phyloP scores from a whole-genome alignment of 345 rosid species.

The Erysimum cheiranthoides region DNA sequence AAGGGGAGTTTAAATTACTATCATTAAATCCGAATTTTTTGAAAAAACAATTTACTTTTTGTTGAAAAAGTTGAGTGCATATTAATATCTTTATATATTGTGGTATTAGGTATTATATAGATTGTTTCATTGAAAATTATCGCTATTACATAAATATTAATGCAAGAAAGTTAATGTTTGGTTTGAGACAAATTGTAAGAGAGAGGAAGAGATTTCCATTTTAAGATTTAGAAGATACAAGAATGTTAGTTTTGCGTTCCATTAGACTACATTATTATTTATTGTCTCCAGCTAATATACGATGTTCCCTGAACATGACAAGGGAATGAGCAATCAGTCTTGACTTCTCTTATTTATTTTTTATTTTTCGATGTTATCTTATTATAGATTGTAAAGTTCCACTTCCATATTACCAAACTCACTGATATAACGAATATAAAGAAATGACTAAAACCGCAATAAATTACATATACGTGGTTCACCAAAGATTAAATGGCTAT shows the following conservation, averaged over 20 bases:
- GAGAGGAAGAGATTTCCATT: background rate
- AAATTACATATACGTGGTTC: too few relatives aligned
- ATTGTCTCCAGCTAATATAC: background rate
- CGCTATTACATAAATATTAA: background rate
- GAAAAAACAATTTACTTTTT: background rate
- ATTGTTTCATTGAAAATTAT: too few relatives aligned
- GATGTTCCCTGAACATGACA: background rate
- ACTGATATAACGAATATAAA: too few relatives aligned
- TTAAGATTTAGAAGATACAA: background rate
- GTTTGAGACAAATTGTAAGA: background rate
- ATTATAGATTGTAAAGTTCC: too few relatives aligned
- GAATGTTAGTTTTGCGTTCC: background rate
- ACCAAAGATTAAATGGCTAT: too few relatives aligned
- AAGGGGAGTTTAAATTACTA: slow-evolving; percentile 16
- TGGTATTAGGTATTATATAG: too few relatives aligned
- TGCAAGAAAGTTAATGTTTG: background rate
- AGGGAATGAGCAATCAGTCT: background rate
- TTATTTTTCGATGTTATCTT: too few relatives aligned
- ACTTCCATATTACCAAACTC: too few relatives aligned
- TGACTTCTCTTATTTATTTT: background rate
- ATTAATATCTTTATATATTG: background rate
- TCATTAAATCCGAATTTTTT: background rate
- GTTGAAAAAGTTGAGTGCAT: background rate
- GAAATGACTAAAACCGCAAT: too few relatives aligned
- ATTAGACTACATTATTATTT: background rate